These are phyloP conservation scores for Daldinia bambusicola DNA, from an alignment of 495 filamentous ascomycete genomes.

Conservation along the genomic window DNA sequence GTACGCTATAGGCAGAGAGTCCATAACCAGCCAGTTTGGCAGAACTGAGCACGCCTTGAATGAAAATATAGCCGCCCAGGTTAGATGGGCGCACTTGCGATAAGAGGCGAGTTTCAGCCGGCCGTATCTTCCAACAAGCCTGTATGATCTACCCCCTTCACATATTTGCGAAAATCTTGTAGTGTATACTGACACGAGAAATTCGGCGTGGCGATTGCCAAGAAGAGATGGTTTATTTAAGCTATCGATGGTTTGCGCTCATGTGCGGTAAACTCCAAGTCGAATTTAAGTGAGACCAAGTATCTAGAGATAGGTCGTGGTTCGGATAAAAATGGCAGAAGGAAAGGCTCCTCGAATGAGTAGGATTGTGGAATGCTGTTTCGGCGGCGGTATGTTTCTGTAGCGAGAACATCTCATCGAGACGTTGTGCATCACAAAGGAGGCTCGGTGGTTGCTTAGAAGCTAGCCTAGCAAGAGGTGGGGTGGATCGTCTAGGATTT, in stretches of 20 bases:
- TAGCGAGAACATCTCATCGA: not conserved
- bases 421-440: slow-evolving; percentile 13
- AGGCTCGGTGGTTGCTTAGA: slow-evolving; percentile 23
- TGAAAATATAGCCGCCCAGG: not conserved
- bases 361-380: not conserved
- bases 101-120: not conserved
- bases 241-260: not conserved
- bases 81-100: not conserved
- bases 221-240: slow-evolving; percentile 5
- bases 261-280: not conserved
- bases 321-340: not conserved
- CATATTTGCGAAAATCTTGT: not conserved
- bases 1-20: not conserved
- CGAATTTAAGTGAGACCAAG: not conserved
- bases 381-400: not conserved
- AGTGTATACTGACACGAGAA: not conserved
- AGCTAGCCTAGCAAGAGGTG: slow-evolving; percentile 36
- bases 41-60: not conserved
- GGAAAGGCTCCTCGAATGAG: not conserved
- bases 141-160: not conserved
- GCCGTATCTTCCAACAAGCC: not conserved
- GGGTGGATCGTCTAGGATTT: slow-evolving; percentile 44
- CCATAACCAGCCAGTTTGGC: not conserved
- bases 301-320: not conserved
- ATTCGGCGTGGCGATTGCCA: not conserved